Base-by-base conservation (phyloP, 176 grass and related monocot species). In the Rhynchospora tenuis region DNA sequence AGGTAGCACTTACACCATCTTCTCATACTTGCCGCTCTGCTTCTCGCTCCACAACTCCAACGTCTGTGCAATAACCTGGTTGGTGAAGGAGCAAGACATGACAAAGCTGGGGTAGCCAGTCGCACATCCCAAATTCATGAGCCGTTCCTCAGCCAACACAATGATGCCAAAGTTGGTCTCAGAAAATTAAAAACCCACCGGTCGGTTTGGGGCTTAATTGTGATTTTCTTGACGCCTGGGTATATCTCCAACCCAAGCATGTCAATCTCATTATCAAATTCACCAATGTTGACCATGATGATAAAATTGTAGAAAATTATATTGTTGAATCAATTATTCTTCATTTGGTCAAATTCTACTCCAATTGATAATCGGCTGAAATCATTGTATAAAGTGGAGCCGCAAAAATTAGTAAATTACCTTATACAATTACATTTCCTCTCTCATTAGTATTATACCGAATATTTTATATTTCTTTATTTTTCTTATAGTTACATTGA, bases 51-150 rank as follows among this genome's bases (percentile, higher is more conserved):
- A 99, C 71, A 99, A 80, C 83, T 99, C 96, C 46, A 99, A 85
- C n/a, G n/a, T n/a, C 64, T 99, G 96, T 27, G 96, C 96, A 78
- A 99, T 47, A 88, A 93, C 96, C 93, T 99, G 96, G 89, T 99
- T 99, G 14, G 96, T 99, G 82, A 99, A 99, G 2, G 91, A 99
- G 84, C 96, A 99, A 31, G 96, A 99, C 96, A 99, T 99, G 89
- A 99, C 96, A 57, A 99, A 99, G 75, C 96, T 95, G 54, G 96
- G 96, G 71, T 99, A 93, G 55, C 96, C 96, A 58, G 96, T 99
- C 48, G 96, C 96, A 26, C 96, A 95, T 0, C 93, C 96, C 33
- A 99, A 89, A 84, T 99, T 99, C 96, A 99, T 99, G 22, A 99
- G 89, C 16, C 93, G 91, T 27, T 93, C 96, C 96, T 99, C 96